phyloP scores from a whole-genome alignment of 768 basidiomycete species.

The Xerocomellus chrysenteron region DNA sequence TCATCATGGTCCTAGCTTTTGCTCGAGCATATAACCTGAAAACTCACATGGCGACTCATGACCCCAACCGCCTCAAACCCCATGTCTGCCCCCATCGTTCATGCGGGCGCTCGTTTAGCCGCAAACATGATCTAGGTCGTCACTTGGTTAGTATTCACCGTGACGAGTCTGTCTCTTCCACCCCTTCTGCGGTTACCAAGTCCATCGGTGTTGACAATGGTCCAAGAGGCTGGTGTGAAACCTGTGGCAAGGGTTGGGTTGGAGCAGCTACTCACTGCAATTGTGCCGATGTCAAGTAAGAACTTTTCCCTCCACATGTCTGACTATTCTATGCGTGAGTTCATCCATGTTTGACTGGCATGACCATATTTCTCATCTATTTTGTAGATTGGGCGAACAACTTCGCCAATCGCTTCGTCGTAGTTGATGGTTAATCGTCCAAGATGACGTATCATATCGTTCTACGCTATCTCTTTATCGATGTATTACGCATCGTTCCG shows the following conservation, averaged over 20 bases:
- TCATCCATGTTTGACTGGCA: neutral
- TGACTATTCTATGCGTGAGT: slow-evolving; percentile 31
- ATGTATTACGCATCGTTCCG: slow-evolving; percentile 68
- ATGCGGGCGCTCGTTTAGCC: slow-evolving; percentile 89
- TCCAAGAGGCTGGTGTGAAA: slow-evolving; percentile 66
- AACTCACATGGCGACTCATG: slow-evolving; percentile 93
- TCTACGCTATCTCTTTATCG: slow-evolving; percentile 43
- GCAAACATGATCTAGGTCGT: slow-evolving; percentile 91
- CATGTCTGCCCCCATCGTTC: slow-evolving; percentile 82
- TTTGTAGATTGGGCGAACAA: slow-evolving; percentile 32
- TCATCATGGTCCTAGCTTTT: slow-evolving; percentile 55
- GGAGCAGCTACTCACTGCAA: slow-evolving; percentile 54
- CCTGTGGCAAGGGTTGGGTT: slow-evolving; percentile 68
- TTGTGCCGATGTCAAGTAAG: slow-evolving; percentile 66
- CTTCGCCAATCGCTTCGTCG: slow-evolving; percentile 41
- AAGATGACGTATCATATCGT: slow-evolving; percentile 33
- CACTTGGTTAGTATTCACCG: slow-evolving; percentile 87
- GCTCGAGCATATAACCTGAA: slow-evolving; percentile 94
- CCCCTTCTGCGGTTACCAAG: slow-evolving; percentile 39
- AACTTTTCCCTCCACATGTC: neutral
- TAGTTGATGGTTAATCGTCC: slow-evolving; percentile 40
- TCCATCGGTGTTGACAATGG: slow-evolving; percentile 71
- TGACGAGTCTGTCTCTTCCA: slow-evolving; percentile 52
- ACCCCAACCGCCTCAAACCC: slow-evolving; percentile 87
- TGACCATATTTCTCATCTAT: slow-evolving; percentile 16